Base-by-base conservation (phyloP, 441 rosid genomes). In the Adansonia grandidieri region DNA sequence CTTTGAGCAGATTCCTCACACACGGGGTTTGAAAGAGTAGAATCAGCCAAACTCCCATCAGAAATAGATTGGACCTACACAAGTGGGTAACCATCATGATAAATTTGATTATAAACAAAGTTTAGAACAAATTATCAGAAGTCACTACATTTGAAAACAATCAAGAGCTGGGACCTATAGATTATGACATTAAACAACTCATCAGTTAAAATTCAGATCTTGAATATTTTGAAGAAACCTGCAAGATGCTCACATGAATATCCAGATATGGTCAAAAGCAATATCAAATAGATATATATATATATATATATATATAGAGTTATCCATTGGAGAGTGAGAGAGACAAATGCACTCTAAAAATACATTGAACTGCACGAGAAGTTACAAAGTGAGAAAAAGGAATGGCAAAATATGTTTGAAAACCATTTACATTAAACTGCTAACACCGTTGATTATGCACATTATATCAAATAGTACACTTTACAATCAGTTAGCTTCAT, bases 41-140 rank as follows among this genome's bases (percentile, higher is more conserved):
- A 84, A 76, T 75, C 85, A 74, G 85, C 82, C 14, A 82, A 84
- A 79, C 79, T 84, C 75, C 80, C 85, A 73, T 87, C 89, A 76
- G 85, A 76, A 70, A 75, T 54, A 37, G 95, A 89, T 75, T 86
- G 93, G 86, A 93, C 91, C 99, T 96, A 84, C 83, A 83, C 14
- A 82, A 73, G 80, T 82, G 80, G 79, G 71, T 63, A 81, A 80
- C 75, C 67, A 71, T 53, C 68, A 78, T 77, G 80, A 4, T 79
- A 72, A 79, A 79, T 83, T 81, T 77, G 85, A 79, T 80, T 77
- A 75, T 57, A 37, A 56, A 71, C 72, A 51, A 45, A 51, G 57
- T 47, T 32, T 32, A 9, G 17, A 62, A 50, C 8, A 80, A 54
- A 77, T 53, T 75, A 17, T 79, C 58, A 77, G 42, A 63, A 32